Evolutionary conservation across 2,329 filamentous ascomycete genomes (phyloP).

Genomic region (Colletotrichum phormii): DNA sequence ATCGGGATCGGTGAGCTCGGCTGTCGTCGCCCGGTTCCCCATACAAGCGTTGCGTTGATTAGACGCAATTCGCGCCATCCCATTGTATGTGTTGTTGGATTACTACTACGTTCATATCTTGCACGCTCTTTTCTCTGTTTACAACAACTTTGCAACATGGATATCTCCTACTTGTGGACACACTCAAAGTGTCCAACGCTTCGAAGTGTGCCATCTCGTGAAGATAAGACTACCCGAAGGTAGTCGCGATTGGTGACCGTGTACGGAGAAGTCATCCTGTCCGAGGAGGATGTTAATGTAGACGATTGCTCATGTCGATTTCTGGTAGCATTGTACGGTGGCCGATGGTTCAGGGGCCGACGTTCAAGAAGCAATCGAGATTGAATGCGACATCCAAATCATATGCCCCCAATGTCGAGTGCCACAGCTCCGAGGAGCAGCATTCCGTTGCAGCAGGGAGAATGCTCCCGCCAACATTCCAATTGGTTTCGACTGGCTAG

Average conservation of each 20-base stretch:
- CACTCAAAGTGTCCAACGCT: not conserved
- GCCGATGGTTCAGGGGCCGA: too few relatives aligned
- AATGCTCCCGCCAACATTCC: not conserved
- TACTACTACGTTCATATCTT: not conserved
- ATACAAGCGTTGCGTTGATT: not conserved
- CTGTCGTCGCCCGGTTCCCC: not conserved
- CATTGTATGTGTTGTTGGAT: not conserved
- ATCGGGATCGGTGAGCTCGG: not conserved
- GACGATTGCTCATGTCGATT: not conserved
- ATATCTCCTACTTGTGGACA: not conserved
- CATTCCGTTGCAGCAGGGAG: not conserved
- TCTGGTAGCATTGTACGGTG: not conserved
- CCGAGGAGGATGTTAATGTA: not conserved
- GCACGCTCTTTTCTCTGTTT: not conserved
- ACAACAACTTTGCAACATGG: not conserved
- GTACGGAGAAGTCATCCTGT: not conserved
- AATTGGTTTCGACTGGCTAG: too few relatives aligned
- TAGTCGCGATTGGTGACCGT: not conserved
- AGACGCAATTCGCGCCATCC: not conserved
- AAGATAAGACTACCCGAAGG: not conserved
- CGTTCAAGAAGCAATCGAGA: not conserved
- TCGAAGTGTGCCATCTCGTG: not conserved
- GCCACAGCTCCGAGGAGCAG: not conserved
- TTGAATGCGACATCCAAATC: not conserved
- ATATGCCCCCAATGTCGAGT: not conserved